Percentiles rank a stretch among this genome's conserved stretches.
Conservation (phyloP, 495 filamentous ascomycete species). For the Talaromyces liani region DNA sequence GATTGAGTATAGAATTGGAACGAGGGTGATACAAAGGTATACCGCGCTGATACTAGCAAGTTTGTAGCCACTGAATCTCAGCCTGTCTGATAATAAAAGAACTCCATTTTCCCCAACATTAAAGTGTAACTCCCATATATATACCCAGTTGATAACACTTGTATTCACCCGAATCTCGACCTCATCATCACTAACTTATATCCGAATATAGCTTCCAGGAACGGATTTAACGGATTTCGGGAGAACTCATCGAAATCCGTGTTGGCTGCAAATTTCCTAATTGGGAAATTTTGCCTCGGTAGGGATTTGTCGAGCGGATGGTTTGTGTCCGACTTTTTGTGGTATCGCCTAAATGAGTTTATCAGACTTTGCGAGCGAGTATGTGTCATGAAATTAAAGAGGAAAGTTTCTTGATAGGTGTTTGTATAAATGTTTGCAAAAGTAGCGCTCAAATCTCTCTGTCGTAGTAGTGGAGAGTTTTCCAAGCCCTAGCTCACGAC, state of each 20-base stretch:
- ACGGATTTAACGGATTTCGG: background rate
- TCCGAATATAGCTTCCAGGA: background rate
- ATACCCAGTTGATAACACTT: background rate
- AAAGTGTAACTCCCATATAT: background rate
- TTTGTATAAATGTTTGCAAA: too few relatives aligned
- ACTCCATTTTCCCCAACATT: background rate
- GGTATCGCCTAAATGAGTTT: too few relatives aligned
- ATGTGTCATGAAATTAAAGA: too few relatives aligned
- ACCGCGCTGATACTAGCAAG: too few relatives aligned
- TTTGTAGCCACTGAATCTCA: too few relatives aligned
- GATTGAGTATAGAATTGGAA: background rate
- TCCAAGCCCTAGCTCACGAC: too few relatives aligned
- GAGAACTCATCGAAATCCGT: background rate
- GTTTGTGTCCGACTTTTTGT: background rate
- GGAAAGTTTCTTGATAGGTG: too few relatives aligned
- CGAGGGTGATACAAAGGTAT: background rate
- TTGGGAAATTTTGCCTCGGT: background rate
- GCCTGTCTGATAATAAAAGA: background rate
- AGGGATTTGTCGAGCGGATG: background rate
- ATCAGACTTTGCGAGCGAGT: background rate
- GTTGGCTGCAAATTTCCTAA: background rate
- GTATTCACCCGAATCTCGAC: background rate
- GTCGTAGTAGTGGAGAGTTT: too few relatives aligned
- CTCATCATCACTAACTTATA: background rate
- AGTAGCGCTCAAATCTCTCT: too few relatives aligned